These are phyloP conservation scores for Thalassiosira mediterranea DNA, from an alignment of 352 stramenopile genomes.

Conservation along the genomic window DNA sequence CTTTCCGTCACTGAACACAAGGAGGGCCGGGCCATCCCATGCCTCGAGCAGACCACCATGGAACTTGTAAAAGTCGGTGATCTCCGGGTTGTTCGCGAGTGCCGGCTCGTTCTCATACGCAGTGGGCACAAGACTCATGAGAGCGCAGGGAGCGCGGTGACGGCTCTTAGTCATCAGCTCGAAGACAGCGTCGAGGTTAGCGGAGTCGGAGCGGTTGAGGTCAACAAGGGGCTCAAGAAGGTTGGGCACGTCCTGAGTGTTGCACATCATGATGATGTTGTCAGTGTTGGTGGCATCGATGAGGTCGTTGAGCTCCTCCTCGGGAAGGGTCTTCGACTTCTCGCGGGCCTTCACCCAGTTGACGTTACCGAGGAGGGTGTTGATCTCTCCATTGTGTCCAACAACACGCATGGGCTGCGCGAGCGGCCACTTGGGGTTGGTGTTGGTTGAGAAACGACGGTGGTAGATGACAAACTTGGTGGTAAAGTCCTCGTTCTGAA, in stretches of 20 bases:
- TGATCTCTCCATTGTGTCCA: slow-evolving; percentile 98
- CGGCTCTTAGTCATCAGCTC: slow-evolving; percentile 88
- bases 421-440: slow-evolving; percentile 92
- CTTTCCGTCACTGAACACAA: slow-evolving; percentile 94
- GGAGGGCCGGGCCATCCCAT: slow-evolving; percentile 95
- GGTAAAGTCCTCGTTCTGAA: slow-evolving; percentile 87
- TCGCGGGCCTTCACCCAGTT: slow-evolving; percentile 94
- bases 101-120: slow-evolving; percentile 91
- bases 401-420: slow-evolving; percentile 96
- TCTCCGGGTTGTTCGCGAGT: slow-evolving; percentile 85
- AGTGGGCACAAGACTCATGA: slow-evolving; percentile 92
- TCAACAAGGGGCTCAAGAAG: slow-evolving; percentile 93
- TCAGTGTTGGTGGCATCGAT: slow-evolving; percentile 77
- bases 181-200: slow-evolving; percentile 95
- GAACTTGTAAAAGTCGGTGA: slow-evolving; percentile 95
- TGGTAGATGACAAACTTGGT: slow-evolving; percentile 96
- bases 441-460: slow-evolving; percentile 96
- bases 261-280: slow-evolving; percentile 82
- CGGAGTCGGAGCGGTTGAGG: slow-evolving; percentile 92
- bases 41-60: slow-evolving; percentile 94
- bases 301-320: slow-evolving; percentile 59
- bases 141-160: slow-evolving; percentile 77
- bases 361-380: slow-evolving; percentile 97
- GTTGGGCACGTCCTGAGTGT: slow-evolving; percentile 82
- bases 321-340: slow-evolving; percentile 65